Base-by-base conservation (phyloP, 2,329 filamentous ascomycete genomes). In the Venturia pyrina region DNA sequence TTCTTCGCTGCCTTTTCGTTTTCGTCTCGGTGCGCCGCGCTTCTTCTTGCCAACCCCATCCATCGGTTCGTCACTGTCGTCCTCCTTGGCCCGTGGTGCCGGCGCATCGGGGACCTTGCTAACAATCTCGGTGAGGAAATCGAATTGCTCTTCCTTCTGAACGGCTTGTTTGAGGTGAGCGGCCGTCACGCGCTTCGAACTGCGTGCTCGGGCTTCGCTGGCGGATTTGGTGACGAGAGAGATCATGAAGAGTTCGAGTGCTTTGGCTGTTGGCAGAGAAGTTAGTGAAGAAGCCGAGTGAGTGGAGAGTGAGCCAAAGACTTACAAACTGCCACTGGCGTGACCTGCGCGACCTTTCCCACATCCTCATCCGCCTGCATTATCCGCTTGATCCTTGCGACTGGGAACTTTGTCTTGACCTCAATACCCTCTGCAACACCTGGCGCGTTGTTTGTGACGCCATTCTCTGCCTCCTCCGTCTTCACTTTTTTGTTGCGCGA, bases 301-400 rank as follows among this genome's bases (percentile, higher is more conserved):
- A n/a, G 15, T n/a, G 13, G 40, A 21, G 5, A 15, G 50, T 37
- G 15, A 46, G 21, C 43, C 21, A 28, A 44, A 57, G 28, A 80
- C 84, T 73, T 82, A 86, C 85, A 87, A 57, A 98, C 93, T 34
- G 93, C 95, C 66, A 96, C 96, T 19, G 93, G 93, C 0, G 95
- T 97, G 68, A 98, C 95, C 77, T 99, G 95, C 4, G 95, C 93
- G 11, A 99, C 95, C 79, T 99, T 99, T 68, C 95, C 95, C 0
- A 99, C 93, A 75, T 99, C 95, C 74, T 99, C 95, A 73, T 99
- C 95, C 13, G 93, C 93, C 78, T 99, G 95, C 95, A 99, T 98
- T 73, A 99, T 98, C 63, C 95, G 87, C 82, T 99, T 99, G 81
- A 99, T 99, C 68, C 95, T 85, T 17, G 95, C 95, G 41, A 96